Conservation (phyloP, 179 eudicot species). For the Spinacia oleracea region DNA sequence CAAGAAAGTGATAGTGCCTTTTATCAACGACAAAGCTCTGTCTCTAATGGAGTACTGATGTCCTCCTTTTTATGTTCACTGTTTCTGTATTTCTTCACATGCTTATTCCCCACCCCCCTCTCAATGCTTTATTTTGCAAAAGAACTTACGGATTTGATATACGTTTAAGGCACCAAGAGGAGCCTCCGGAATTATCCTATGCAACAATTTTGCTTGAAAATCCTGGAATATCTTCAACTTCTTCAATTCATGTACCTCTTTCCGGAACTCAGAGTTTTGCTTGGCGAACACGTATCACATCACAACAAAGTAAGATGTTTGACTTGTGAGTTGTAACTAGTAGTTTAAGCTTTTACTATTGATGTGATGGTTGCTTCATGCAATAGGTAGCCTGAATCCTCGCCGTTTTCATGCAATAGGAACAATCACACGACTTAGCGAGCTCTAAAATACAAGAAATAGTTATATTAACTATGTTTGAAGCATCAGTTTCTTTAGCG, state of each 20-base stretch:
- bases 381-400: background rate
- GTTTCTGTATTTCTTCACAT: conserved; percentile 12
- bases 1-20: conserved; percentile 7
- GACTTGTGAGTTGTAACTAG: background rate
- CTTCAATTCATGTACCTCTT: conserved; percentile 63
- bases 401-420: background rate
- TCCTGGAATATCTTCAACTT: conserved; percentile 61
- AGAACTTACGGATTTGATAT: conserved; percentile 5
- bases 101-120: background rate
- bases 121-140: background rate
- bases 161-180: conserved; percentile 40
- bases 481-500: too few species aligned
- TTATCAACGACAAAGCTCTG: background rate
- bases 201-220: conserved; percentile 66
- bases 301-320: conserved; percentile 54
- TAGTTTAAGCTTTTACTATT: background rate
- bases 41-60: background rate
- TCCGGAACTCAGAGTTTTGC: conserved; percentile 65
- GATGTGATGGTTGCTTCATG: background rate
- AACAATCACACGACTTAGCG: too few species aligned
- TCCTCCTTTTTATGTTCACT: background rate
- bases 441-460: too few species aligned
- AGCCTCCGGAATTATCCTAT: conserved; percentile 51
- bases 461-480: too few species aligned
- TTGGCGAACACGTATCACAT: conserved; percentile 87